Evolutionary conservation across 2,329 filamentous ascomycete genomes (phyloP).

Genomic region (Colletotrichum sp.): DNA sequence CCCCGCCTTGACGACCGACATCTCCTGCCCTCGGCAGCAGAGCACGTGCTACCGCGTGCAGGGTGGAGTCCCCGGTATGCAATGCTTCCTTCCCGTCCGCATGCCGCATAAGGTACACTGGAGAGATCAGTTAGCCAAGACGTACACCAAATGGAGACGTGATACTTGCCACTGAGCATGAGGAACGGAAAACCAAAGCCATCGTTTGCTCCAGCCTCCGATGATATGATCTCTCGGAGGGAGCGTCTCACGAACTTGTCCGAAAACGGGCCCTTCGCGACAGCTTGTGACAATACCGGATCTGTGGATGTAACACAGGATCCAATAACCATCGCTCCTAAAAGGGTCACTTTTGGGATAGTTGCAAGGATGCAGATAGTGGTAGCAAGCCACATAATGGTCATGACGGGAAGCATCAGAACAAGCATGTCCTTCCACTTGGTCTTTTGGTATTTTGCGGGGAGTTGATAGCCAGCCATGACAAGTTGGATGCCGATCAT

Average conservation of each 20-base stretch:
- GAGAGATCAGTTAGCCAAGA: not conserved
- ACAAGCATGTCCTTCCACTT: slow-evolving; percentile 60
- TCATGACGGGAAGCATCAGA: slow-evolving; percentile 64
- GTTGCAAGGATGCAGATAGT: slow-evolving; percentile 60
- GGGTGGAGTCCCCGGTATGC: not conserved
- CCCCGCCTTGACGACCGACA: slow-evolving; percentile 57
- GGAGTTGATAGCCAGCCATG: slow-evolving; percentile 67
- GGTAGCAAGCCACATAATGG: slow-evolving; percentile 66
- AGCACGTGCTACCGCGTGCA: not conserved
- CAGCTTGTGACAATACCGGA: slow-evolving; percentile 65
- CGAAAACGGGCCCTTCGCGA: slow-evolving; percentile 67
- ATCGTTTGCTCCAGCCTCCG: slow-evolving; percentile 67
- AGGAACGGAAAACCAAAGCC: slow-evolving; percentile 68
- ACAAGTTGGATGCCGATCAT: slow-evolving; percentile 69
- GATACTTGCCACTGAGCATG: slow-evolving; percentile 46
- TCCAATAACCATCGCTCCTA: slow-evolving; percentile 61
- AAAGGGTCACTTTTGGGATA: slow-evolving; percentile 58
- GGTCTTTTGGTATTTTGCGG: slow-evolving; percentile 56
- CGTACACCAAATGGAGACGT: not conserved
- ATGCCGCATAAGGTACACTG: slow-evolving; percentile 61
- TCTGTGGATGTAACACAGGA: slow-evolving; percentile 68
- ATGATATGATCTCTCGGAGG: slow-evolving; percentile 65
- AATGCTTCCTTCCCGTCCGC: slow-evolving; percentile 40
- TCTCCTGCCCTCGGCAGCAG: slow-evolving; percentile 29
- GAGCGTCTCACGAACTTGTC: slow-evolving; percentile 65